Percentiles rank a stretch among this genome's conserved stretches.
phyloP scores from a whole-genome alignment of 208 protist species.

The Leishmania major region DNA sequence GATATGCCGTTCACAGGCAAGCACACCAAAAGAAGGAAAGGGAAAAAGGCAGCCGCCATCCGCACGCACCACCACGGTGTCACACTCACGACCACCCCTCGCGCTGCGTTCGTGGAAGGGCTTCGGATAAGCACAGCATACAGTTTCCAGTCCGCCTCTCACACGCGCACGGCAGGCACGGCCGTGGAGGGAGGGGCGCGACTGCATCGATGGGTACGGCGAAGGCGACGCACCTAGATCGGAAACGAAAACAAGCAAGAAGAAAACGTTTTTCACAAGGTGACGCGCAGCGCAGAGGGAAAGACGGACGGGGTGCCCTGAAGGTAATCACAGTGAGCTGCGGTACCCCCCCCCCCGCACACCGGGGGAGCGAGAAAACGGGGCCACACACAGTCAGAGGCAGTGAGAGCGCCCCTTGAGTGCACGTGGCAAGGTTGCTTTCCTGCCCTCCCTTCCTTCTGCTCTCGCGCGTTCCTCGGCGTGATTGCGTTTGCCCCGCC shows the following conservation, averaged over 20 bases:
- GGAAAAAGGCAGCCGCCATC: neutral
- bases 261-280: neutral
- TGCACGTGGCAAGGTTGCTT: no score
- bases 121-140: no score
- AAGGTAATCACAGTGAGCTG: neutral
- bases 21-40: neutral
- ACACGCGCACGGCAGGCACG: neutral
- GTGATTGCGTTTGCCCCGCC: no score
- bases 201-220: neutral
- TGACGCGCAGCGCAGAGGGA: neutral
- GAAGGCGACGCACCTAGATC: neutral
- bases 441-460: no score
- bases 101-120: no score
- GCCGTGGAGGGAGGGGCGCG: no score
- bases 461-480: no score
- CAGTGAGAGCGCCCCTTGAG: no score
- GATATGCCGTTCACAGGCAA: neutral
- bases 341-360: neutral
- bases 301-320: neutral
- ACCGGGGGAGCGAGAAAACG: no score
- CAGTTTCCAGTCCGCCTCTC: neutral
- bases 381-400: no score
- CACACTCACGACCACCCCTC: no score
- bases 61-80: neutral
- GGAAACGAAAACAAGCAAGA: neutral